These are phyloP conservation scores for Eucalyptus globulus DNA, from an alignment of 345 rosid species.

Conservation along the genomic window DNA sequence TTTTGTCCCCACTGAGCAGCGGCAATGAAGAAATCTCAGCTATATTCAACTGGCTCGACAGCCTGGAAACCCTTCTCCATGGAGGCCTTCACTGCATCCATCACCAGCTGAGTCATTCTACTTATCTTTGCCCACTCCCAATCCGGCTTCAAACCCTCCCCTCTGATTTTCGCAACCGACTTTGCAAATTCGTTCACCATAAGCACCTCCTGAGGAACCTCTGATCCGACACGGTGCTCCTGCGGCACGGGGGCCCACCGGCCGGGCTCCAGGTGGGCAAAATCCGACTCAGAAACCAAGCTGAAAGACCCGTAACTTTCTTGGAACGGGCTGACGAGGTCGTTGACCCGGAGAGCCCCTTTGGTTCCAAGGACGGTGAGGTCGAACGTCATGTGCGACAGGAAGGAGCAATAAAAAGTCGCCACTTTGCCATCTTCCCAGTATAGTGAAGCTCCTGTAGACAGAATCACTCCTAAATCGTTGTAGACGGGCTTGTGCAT, in stretches of 20 bases:
- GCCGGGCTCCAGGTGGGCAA: not conserved
- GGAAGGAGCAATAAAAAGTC: not conserved
- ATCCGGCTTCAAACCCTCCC: not conserved
- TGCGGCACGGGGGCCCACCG: not conserved
- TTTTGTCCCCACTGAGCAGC: not conserved
- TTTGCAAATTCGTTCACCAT: not conserved
- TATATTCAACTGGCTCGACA: not conserved
- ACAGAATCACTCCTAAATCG: not conserved
- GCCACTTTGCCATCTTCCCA: not conserved
- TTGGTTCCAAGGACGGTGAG: not conserved
- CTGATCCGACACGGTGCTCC: not conserved
- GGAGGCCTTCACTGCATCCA: not conserved
- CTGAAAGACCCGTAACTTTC: not conserved
- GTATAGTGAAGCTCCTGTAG: not conserved
- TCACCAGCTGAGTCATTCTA: not conserved
- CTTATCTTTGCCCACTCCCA: not conserved
- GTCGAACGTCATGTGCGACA: not conserved
- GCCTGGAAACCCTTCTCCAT: not conserved
- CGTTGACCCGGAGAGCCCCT: not conserved
- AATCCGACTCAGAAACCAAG: not conserved
- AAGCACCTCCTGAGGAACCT: not conserved
- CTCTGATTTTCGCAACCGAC: not conserved
- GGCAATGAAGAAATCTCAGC: not conserved
- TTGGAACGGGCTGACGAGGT: not conserved
- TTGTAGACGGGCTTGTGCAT: not conserved